Evolutionary conservation across 306 rosid genomes (phyloP), one percentile per base, ranked within the genome.

Genomic region (Luffa aegyptiaca): DNA sequence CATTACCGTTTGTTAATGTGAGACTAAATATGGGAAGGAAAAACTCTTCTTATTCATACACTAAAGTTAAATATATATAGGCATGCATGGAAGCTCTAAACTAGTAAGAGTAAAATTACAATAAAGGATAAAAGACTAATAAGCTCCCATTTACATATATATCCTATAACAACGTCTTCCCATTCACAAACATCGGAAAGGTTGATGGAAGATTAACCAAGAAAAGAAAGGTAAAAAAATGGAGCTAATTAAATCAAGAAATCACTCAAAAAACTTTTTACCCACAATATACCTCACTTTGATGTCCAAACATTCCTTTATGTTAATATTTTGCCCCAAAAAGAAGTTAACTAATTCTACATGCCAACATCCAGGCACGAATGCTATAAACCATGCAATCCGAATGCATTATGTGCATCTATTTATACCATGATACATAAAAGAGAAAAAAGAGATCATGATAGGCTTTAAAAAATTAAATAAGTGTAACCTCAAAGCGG

Each of bases 401-500:
- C 20, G 17, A 42, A 69, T 41, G 18, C 14, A 42, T 69, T 69
- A 5, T 68, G 75, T 39, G 74, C 74, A 69, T 42, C 52, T 42
- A 69, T 69, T 18, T 69, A 42, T 42, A 69, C 75, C 51, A 39
- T 66, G 16, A 69, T 42, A 69, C 18, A 69, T 11, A n/a, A 10
- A 35, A 39, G 48, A 66, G 17, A 68, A 41, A 36, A 68, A n/a
- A 42, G 75, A 44, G 75, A 18, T n/a, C 18, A 10, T 3, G 18
- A 42, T 35, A 42, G 17, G 36, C 53, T 69, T 6, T 21, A 84
- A 79, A 74, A 83, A 68, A 41, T 41, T n/a, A 18, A 68, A 68
- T 42, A 68, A 68, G 75, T 75, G 91, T 85, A 83, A 92, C 98
- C 98, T 95, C 97, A 89, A 95, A 95, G 35, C 98, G 97, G 80